phyloP scores from a whole-genome alignment of 352 stramenopile species.

The Globisporangium sylvaticum region DNA sequence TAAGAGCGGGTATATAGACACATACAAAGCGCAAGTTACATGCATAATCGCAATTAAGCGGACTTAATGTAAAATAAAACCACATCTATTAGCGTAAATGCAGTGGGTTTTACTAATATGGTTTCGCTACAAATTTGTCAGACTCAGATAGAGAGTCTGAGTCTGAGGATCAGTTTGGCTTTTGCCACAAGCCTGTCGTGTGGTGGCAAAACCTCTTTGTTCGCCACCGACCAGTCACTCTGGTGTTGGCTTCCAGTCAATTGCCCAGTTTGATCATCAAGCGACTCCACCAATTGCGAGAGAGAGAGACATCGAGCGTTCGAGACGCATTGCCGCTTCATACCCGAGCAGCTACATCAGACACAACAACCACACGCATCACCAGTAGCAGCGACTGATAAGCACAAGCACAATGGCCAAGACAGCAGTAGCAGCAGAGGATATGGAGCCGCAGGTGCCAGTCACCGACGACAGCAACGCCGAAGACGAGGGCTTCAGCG shows the following conservation, averaged over 20 bases:
- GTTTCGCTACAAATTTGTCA: not conserved
- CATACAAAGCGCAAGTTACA: no score
- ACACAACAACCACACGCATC: not conserved
- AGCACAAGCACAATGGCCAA: slow-evolving; percentile 4
- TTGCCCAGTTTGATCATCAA: slow-evolving; percentile 11
- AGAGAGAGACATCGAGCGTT: not conserved
- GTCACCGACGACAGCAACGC: not conserved
- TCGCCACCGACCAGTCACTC: not conserved
- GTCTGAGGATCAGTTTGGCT: not conserved
- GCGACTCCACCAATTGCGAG: slow-evolving; percentile 3
- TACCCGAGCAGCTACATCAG: not conserved
- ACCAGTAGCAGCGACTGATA: not conserved
- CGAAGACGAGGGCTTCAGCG: slow-evolving; percentile 52
- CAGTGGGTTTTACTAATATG: no score
- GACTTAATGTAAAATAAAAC: no score
- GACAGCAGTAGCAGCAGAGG: slow-evolving; percentile 1
- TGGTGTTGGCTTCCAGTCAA: slow-evolving; percentile 18
- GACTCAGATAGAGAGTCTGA: not conserved
- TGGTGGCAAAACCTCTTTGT: not conserved
- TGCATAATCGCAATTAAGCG: no score
- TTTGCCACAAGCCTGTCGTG: not conserved
- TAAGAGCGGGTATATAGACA: no score
- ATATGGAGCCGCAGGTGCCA: slow-evolving; percentile 2
- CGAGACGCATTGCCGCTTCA: slow-evolving; percentile 1
- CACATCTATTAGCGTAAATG: no score